These are phyloP conservation scores for Coprinopsis cinerea DNA, from an alignment of 768 basidiomycete genomes.

Conservation along the genomic window DNA sequence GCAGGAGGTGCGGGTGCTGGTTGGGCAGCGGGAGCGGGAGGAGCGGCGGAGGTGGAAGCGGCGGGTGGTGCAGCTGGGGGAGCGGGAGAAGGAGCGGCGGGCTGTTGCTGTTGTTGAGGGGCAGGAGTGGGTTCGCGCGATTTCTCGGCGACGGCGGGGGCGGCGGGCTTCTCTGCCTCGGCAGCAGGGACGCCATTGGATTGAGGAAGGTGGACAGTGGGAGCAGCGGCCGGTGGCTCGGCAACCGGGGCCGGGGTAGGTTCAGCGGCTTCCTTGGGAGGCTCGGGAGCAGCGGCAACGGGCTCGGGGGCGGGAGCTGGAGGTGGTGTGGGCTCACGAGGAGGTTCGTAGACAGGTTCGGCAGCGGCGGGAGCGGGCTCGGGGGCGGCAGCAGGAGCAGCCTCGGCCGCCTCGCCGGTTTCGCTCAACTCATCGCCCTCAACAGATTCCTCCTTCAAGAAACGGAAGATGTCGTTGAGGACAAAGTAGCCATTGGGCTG, in stretches of 20 bases:
- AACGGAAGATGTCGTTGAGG: constrained; percentile 99
- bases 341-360: constrained; percentile 2
- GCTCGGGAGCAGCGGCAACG: constrained; percentile 31
- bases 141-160: constrained; percentile 20
- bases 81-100: constrained; percentile 26
- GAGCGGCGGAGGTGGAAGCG: constrained; percentile 21
- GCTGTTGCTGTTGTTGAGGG: constrained; percentile 24
- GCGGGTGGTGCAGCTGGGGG: constrained; percentile 26
- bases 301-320: constrained; percentile 27
- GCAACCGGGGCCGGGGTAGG: constrained; percentile 28
- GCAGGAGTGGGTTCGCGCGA: constrained; percentile 25
- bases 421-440: constrained; percentile 68
- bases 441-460: constrained; percentile 91
- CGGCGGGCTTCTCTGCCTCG: constrained; percentile 32
- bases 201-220: constrained; percentile 24
- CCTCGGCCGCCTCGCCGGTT: constrained; percentile 31
- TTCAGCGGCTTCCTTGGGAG: constrained; percentile 26
- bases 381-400: constrained; percentile 27
- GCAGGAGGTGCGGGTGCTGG: too few relatives aligned
- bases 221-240: constrained; percentile 17
- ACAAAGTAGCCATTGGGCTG: constrained; percentile 99
- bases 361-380: constrained; percentile 16
- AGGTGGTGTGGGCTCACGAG: constrained; percentile 27
- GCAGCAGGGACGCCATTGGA: constrained; percentile 28
- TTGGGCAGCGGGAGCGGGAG: constrained; percentile 25